These are phyloP conservation scores for Plenodomus tracheiphilus DNA, from an alignment of 2,329 filamentous ascomycete genomes.

Conservation along the genomic window DNA sequence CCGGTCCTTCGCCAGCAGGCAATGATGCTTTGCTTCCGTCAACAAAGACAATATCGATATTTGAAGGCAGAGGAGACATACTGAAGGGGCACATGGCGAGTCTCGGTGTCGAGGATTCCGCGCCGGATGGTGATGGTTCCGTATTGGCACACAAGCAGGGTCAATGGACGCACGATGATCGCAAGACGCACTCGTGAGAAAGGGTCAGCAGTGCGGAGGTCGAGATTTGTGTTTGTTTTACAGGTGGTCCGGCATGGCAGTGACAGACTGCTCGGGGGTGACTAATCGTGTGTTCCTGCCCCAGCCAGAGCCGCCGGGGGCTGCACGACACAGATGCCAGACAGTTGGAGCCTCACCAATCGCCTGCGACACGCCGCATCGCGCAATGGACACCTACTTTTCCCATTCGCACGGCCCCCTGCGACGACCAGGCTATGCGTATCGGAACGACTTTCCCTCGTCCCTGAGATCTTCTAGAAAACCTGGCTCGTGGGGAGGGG, in stretches of 20 bases:
- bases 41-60: constrained; percentile 12
- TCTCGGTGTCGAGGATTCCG: constrained; percentile 27
- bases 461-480: constrained; percentile 14
- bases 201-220: constrained; percentile 33
- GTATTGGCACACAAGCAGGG: constrained; percentile 14
- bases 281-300: constrained; percentile 37
- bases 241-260: constrained; percentile 25
- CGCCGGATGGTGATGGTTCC: constrained; percentile 33
- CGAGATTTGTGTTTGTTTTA: constrained; percentile 44
- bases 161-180: constrained; percentile 23
- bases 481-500: constrained; percentile 7
- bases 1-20: constrained; percentile 34
- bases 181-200: constrained; percentile 20
- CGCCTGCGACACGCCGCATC: constrained; percentile 27
- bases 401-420: constrained; percentile 20
- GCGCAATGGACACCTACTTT: constrained; percentile 12
- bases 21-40: constrained; percentile 28
- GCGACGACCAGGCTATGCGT: constrained; percentile 19
- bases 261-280: constrained; percentile 18
- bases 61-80: constrained; percentile 18
- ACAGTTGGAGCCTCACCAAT: constrained; percentile 33
- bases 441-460: constrained; percentile 26
- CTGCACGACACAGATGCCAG: constrained; percentile 32
- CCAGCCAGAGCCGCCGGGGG: constrained; percentile 7
- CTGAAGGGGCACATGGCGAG: constrained; percentile 43